Evolutionary conservation across 2,329 filamentous ascomycete species (phyloP).

Genomic region (Neonectria sp.): DNA sequence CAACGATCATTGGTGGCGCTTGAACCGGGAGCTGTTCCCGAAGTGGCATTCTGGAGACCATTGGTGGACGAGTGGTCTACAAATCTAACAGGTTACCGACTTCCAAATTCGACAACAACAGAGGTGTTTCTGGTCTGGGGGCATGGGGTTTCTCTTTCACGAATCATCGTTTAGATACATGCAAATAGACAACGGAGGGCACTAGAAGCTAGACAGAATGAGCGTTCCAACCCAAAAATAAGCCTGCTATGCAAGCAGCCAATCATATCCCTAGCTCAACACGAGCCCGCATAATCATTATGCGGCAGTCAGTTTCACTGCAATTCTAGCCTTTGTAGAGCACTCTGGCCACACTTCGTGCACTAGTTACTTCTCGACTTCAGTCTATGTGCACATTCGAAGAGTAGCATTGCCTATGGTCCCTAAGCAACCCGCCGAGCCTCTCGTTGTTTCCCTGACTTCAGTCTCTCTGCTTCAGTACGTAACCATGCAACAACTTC

Average conservation of each 20-base stretch:
- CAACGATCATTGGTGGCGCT: slow-evolving; percentile 78
- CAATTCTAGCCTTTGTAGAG: not conserved
- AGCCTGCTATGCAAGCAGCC: too few species aligned
- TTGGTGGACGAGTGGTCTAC: slow-evolving; percentile 71
- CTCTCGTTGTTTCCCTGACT: slow-evolving; percentile 18
- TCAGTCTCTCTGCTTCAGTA: slow-evolving; percentile 58
- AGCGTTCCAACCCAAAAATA: not conserved
- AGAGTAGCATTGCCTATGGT: not conserved
- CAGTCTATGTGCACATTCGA: not conserved
- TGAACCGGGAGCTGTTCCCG: slow-evolving; percentile 68
- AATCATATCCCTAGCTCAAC: too few species aligned
- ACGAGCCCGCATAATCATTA: too few species aligned
- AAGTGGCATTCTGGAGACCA: slow-evolving; percentile 70
- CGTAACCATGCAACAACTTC: slow-evolving; percentile 79
- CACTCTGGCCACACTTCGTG: not conserved
- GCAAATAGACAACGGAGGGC: slow-evolving; percentile 7
- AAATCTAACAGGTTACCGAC: slow-evolving; percentile 41
- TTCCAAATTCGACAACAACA: not conserved
- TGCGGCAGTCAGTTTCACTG: too few species aligned
- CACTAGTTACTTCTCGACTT: not conserved
- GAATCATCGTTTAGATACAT: not conserved
- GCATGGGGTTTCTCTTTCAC: not conserved
- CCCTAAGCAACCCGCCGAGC: not conserved
- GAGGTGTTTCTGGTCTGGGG: not conserved
- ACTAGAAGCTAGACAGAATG: slow-evolving; percentile 4